Evolutionary conservation across 2,329 filamentous ascomycete genomes (phyloP).

Genomic region (Colletotrichum sp.): DNA sequence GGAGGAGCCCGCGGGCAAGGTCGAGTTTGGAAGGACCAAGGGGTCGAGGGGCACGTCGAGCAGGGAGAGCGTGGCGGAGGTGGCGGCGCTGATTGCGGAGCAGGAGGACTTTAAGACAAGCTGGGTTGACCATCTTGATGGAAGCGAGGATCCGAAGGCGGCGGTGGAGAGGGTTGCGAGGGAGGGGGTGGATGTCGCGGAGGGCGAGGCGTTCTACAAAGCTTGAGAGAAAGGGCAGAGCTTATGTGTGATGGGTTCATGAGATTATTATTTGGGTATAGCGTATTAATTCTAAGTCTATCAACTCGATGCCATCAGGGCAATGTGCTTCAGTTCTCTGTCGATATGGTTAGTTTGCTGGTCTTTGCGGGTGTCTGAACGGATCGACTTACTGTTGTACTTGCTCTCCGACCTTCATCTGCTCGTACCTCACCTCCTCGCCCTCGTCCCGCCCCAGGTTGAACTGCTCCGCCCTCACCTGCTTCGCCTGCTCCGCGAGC

Average conservation of each 20-base stretch:
- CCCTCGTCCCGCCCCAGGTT: slow-evolving; percentile 60
- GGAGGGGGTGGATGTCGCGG: slow-evolving; percentile 55
- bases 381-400: slow-evolving; percentile 55
- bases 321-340: slow-evolving; percentile 59
- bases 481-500: slow-evolving; percentile 48
- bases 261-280: slow-evolving; percentile 3
- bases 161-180: slow-evolving; percentile 55
- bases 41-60: slow-evolving; percentile 46
- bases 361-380: background rate
- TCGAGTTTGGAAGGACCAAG: slow-evolving; percentile 53
- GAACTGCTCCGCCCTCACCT: slow-evolving; percentile 51
- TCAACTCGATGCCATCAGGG: slow-evolving; percentile 45
- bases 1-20: slow-evolving; percentile 51
- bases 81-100: slow-evolving; percentile 61
- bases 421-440: slow-evolving; percentile 48
- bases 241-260: background rate
- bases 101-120: slow-evolving; percentile 48
- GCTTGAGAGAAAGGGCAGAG: background rate
- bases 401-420: slow-evolving; percentile 65
- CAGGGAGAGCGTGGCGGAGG: slow-evolving; percentile 64
- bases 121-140: slow-evolving; percentile 63
- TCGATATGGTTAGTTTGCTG: background rate
- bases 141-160: slow-evolving; percentile 50
- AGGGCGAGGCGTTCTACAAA: slow-evolving; percentile 52
- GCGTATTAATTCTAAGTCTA: background rate